phyloP scores from a whole-genome alignment of 768 basidiomycete genomes.

The Dioszegia hungarica region DNA sequence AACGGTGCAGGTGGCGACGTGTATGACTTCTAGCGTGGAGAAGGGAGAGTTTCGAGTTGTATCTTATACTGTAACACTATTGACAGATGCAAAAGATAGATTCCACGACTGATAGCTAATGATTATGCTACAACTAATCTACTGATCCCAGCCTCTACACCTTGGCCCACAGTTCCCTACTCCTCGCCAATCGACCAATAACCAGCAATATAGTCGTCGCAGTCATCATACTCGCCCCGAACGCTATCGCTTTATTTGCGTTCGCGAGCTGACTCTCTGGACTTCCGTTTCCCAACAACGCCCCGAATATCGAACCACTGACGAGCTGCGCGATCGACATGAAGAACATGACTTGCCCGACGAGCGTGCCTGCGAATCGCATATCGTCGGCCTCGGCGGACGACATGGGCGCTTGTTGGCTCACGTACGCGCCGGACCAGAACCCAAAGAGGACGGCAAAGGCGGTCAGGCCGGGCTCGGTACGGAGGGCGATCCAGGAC shows the following conservation, averaged over 20 bases:
- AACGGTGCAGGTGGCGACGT: slow-evolving; percentile 28
- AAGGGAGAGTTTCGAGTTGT: too few species aligned
- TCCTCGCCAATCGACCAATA: slow-evolving; percentile 2
- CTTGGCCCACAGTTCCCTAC: slow-evolving; percentile 7
- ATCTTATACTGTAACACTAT: too few species aligned
- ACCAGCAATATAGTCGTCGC: slow-evolving; percentile 3
- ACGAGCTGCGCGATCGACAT: slow-evolving; percentile 13
- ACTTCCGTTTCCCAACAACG: slow-evolving; percentile 12
- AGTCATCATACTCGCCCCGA: slow-evolving; percentile 14
- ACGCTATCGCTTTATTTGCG: slow-evolving; percentile 10
- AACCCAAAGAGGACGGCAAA: slow-evolving; percentile 17
- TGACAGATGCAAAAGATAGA: neutral
- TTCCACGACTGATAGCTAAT: too few species aligned
- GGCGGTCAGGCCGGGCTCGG: slow-evolving; percentile 1
- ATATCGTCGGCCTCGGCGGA: slow-evolving; percentile 8
- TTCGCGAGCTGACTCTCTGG: slow-evolving; percentile 4
- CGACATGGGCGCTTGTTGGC: slow-evolving; percentile 14
- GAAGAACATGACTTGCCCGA: slow-evolving; percentile 21
- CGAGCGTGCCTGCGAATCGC: slow-evolving; percentile 17
- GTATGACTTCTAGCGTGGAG: slow-evolving; percentile 36
- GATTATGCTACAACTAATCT: too few species aligned
- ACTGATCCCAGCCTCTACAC: slow-evolving; percentile 2
- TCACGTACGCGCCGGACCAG: slow-evolving; percentile 16
- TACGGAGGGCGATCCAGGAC: slow-evolving; percentile 14
- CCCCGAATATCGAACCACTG: slow-evolving; percentile 16